Evolutionary conservation across 352 stramenopile species (phyloP).

Genomic region (Phytopythium vexans): DNA sequence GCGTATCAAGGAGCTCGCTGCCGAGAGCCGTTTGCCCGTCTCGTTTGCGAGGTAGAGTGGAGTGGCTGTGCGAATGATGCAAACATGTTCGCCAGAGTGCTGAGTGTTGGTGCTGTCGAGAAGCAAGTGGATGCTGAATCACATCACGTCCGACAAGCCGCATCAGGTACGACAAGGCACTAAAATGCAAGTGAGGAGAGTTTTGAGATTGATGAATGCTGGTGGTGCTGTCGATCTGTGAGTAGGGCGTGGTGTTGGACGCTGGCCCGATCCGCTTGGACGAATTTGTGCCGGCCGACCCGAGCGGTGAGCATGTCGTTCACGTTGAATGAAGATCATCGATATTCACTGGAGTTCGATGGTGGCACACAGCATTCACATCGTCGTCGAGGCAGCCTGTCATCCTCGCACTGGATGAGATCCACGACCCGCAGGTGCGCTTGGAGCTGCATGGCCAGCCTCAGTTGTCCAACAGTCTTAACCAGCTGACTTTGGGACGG

Average conservation of each 20-base stretch:
- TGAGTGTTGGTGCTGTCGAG: not conserved
- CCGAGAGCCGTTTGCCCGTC: conserved; percentile 20
- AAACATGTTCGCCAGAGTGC: not conserved
- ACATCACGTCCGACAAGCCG: conserved; percentile 77
- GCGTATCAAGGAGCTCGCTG: conserved; percentile 45
- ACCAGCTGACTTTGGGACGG: not conserved
- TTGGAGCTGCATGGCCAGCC: no score
- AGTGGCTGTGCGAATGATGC: not conserved
- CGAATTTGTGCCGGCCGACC: conserved; percentile 44
- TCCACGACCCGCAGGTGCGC: conserved; percentile 70
- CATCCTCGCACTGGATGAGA: conserved; percentile 70
- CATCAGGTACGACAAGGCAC: conserved; percentile 44
- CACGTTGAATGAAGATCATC: not conserved
- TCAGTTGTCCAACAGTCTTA: no score
- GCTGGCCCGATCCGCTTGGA: conserved; percentile 54
- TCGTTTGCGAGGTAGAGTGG: conserved; percentile 18
- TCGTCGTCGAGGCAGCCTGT: conserved; percentile 41
- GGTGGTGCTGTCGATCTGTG: conserved; percentile 1
- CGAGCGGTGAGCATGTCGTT: conserved; percentile 21
- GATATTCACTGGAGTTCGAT: conserved; percentile 4
- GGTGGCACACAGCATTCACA: conserved; percentile 20
- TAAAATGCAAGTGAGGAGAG: not conserved
- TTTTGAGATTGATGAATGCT: not conserved
- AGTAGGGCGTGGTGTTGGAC: conserved; percentile 69
- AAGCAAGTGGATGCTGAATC: conserved; percentile 85